Evolutionary conservation across 768 basidiomycete genomes (phyloP).

Genomic region (Strobilomyces dryophilus): DNA sequence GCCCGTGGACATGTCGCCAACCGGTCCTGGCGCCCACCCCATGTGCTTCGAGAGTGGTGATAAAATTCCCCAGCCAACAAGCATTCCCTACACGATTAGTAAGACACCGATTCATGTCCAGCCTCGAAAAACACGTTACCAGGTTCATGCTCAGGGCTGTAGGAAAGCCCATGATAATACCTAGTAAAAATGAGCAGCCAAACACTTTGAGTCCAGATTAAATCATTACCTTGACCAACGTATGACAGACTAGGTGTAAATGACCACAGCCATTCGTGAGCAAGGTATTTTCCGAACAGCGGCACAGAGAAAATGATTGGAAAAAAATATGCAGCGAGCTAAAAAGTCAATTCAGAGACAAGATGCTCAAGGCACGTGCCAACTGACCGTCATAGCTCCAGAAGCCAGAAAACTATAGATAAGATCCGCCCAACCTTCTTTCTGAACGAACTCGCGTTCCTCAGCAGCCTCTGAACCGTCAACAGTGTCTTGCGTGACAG

Average conservation of each 20-base stretch:
- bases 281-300: conserved; percentile 77
- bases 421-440: conserved; percentile 75
- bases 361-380: neutral
- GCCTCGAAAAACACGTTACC: conserved; percentile 37
- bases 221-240: conserved; percentile 70
- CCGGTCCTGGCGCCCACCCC: conserved; percentile 94
- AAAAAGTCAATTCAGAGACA: conserved; percentile 1
- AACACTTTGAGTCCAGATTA: neutral
- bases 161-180: conserved; percentile 97
- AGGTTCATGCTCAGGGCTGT: conserved; percentile 92
- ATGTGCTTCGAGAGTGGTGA: conserved; percentile 77
- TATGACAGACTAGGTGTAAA: conserved; percentile 91
- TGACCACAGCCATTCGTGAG: conserved; percentile 87
- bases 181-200: conserved; percentile 32
- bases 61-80: conserved; percentile 94
- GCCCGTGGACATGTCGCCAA: conserved; percentile 81
- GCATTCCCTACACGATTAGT: conserved; percentile 65
- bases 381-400: conserved; percentile 66
- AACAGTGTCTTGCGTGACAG: conserved; percentile 21
- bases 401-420: conserved; percentile 76
- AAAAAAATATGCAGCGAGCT: conserved; percentile 88
- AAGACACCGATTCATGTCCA: neutral
- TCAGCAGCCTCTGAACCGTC: conserved; percentile 23
- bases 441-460: conserved; percentile 50
- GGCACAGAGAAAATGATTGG: conserved; percentile 87